phyloP scores from a whole-genome alignment of 257 asterid species.

The Fraxinus pennsylvanica region DNA sequence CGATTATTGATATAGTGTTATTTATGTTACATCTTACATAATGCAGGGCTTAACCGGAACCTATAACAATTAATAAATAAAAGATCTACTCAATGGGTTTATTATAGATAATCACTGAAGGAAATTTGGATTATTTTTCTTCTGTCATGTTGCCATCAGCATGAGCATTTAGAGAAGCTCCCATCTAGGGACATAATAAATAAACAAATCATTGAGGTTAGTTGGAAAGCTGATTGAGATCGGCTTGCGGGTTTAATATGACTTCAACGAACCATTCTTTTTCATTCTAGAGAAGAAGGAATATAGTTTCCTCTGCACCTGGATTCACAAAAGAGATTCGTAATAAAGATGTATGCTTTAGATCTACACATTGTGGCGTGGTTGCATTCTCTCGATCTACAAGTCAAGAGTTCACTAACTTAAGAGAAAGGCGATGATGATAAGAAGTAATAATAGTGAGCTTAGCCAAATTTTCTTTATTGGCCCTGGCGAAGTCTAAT shows the following conservation, averaged over 20 bases:
- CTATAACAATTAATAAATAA: background rate
- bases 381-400: background rate
- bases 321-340: background rate
- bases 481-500: too few relatives aligned
- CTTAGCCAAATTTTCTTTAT: too few relatives aligned
- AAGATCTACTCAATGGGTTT: background rate
- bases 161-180: slow-evolving; percentile 9
- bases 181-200: slow-evolving; percentile 5
- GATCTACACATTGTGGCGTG: slow-evolving; percentile 13
- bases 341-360: background rate
- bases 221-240: slow-evolving; percentile 7
- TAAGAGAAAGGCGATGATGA: too few relatives aligned
- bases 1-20: slow-evolving; percentile 9
- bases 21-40: slow-evolving; percentile 3
- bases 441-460: too few relatives aligned
- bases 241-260: background rate
- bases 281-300: background rate
- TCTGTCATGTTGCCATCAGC: slow-evolving; percentile 14
- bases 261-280: background rate
- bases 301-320: background rate
- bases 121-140: slow-evolving; percentile 13
- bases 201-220: background rate
- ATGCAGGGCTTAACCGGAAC: slow-evolving; percentile 14
- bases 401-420: slow-evolving; percentile 2
- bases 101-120: slow-evolving; percentile 13